Conservation (phyloP, 805 yeast genomes). For the Wickerhamomyces subpelliculosus region DNA sequence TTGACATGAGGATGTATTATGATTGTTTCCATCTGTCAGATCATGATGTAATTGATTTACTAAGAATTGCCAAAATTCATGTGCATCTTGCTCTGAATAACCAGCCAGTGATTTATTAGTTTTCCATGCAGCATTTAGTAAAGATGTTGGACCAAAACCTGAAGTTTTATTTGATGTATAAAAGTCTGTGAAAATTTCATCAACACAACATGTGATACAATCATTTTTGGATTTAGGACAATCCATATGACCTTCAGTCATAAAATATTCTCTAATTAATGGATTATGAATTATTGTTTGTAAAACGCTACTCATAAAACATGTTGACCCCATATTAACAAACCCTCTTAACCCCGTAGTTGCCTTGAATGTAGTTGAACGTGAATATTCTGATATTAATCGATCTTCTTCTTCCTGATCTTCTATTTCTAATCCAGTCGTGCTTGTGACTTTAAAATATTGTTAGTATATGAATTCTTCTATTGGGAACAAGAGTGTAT, state of each 20-base stretch:
- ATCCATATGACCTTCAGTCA: conserved; percentile 64
- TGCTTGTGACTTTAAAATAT: conserved; percentile 9
- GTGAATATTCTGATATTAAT: conserved; percentile 26
- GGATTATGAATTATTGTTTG: conserved; percentile 93
- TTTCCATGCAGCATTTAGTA: conserved; percentile 84
- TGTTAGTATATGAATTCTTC: no score
- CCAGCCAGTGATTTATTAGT: conserved; percentile 85
- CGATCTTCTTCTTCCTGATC: conserved; percentile 12
- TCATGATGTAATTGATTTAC: conserved; percentile 72
- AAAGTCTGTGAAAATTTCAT: conserved; percentile 67
- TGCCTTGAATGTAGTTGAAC: conserved; percentile 37
- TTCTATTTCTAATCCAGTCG: not conserved
- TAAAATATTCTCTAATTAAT: conserved; percentile 65
- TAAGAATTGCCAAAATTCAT: conserved; percentile 92
- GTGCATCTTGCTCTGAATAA: conserved; percentile 96
- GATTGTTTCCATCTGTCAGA: conserved; percentile 14
- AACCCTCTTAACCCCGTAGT: conserved; percentile 82
- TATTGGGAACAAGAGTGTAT: no score
- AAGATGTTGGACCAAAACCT: conserved; percentile 76
- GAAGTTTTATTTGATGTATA: conserved; percentile 55
- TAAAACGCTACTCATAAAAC: conserved; percentile 91
- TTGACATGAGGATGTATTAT: conserved; percentile 35
- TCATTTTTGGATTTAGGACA: conserved; percentile 34
- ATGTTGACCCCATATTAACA: conserved; percentile 93
- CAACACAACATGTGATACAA: conserved; percentile 85